phyloP scores from a whole-genome alignment of 306 rosid genomes.

The Corylus americana region DNA sequence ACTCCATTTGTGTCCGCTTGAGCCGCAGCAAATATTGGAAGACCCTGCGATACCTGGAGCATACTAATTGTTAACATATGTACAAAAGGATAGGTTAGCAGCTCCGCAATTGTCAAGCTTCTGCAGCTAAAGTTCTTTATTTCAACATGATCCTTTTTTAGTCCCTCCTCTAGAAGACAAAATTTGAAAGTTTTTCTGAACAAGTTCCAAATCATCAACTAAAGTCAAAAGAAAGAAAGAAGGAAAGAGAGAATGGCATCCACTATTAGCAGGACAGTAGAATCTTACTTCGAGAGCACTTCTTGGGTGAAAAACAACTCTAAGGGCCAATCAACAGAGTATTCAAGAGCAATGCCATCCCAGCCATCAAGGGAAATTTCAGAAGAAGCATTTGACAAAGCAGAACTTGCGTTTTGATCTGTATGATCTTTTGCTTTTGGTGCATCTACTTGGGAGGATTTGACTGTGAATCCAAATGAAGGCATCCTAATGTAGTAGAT shows the following conservation, averaged over 20 bases:
- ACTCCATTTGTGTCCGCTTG: conserved; percentile 94
- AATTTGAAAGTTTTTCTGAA: neutral
- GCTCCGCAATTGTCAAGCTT: conserved; percentile 19
- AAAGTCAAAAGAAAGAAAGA: conserved; percentile 5
- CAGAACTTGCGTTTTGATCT: conserved; percentile 53
- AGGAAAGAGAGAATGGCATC: conserved; percentile 29
- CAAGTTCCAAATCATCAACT: conserved; percentile 6
- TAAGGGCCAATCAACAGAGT: conserved; percentile 95
- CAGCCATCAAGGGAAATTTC: conserved; percentile 84
- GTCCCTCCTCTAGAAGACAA: neutral
- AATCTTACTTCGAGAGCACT: conserved; percentile 88
- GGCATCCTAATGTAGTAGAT: conserved; percentile 71
- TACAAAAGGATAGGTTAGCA: conserved; percentile 16
- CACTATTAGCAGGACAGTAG: conserved; percentile 16
- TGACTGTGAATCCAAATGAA: conserved; percentile 77
- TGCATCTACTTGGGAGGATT: conserved; percentile 62
- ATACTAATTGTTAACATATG: conserved; percentile 22
- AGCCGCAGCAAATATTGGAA: conserved; percentile 88
- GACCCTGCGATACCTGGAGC: conserved; percentile 75
- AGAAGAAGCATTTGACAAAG: conserved; percentile 56
- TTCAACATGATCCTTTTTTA: neutral
- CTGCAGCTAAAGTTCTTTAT: neutral
- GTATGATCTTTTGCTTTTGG: conserved; percentile 49
- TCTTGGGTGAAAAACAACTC: conserved; percentile 95
- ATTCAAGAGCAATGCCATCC: conserved; percentile 95